phyloP scores from a whole-genome alignment of 257 asterid species.

The Dorcoceras hygrometricum region DNA sequence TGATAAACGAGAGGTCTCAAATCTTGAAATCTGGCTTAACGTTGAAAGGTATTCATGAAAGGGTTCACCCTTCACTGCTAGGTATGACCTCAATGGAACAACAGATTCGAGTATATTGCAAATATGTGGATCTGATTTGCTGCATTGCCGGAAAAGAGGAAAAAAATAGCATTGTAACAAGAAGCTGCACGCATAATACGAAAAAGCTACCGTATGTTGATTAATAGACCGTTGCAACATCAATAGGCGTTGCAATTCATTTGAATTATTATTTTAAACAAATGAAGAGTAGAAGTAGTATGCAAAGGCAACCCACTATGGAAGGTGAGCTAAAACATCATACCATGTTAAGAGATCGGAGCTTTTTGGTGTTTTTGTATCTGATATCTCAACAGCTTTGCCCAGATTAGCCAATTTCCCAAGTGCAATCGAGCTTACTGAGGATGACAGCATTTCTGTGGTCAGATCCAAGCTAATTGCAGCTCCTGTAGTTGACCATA shows the following conservation, averaged over 20 bases:
- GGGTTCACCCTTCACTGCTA: conserved; percentile 61
- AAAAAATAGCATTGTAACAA: background rate
- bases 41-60: conserved; percentile 76
- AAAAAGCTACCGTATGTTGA: background rate
- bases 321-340: conserved; percentile 9
- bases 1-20: conserved; percentile 52
- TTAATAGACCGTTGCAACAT: background rate
- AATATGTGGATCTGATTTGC: conserved; percentile 39
- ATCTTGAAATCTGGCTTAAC: conserved; percentile 81
- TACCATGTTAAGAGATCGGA: conserved; percentile 49
- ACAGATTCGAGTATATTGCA: conserved; percentile 43
- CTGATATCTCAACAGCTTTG: conserved; percentile 21
- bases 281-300: conserved; percentile 4
- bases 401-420: conserved; percentile 62
- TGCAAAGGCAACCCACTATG: conserved; percentile 1
- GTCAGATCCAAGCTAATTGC: conserved; percentile 51
- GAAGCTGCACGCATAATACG: background rate
- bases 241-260: background rate
- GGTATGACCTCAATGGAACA: conserved; percentile 59
- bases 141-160: conserved; percentile 33
- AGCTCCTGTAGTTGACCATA: conserved; percentile 41
- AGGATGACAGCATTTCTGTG: conserved; percentile 70
- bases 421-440: conserved; percentile 60
- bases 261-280: background rate
- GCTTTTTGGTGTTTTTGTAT: conserved; percentile 27